Evolutionary conservation across 257 asterid species (phyloP).

Genomic region (Solanum okadae): DNA sequence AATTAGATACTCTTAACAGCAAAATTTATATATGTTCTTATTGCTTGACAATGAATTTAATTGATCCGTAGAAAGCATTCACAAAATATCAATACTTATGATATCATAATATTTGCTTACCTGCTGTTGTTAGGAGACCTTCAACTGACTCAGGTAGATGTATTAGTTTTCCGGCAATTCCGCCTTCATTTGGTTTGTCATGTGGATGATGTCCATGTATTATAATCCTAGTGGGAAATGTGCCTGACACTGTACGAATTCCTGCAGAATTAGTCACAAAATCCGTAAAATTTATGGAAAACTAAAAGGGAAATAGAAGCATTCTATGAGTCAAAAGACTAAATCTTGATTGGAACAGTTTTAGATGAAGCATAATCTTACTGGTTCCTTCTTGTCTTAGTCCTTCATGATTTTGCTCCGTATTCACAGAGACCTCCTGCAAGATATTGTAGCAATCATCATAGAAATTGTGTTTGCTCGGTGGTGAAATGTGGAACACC

Average conservation of each 20-base stretch:
- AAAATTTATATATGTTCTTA: not conserved
- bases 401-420: constrained; percentile 30
- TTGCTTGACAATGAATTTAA: not conserved
- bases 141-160: constrained; percentile 76
- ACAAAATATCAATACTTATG: not conserved
- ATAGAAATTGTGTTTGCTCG: not conserved
- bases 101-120: constrained; percentile 20
- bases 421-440: constrained; percentile 32
- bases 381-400: constrained; percentile 29
- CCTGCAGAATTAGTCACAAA: constrained; percentile 29
- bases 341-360: not conserved
- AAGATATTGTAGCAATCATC: not conserved
- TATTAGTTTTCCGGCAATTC: constrained; percentile 57
- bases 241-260: constrained; percentile 13
- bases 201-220: constrained; percentile 87
- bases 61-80: not conserved
- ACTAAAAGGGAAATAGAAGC: not conserved
- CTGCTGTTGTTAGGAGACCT: constrained; percentile 62
- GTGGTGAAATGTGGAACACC: not conserved
- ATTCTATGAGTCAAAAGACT: not conserved
- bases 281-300: not conserved
- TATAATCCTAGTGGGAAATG: constrained; percentile 49
- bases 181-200: constrained; percentile 36
- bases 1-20: not conserved
- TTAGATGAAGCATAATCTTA: constrained; percentile 18